phyloP scores from a whole-genome alignment of 2,329 filamentous ascomycete genomes.

The Didymella arachidicola region DNA sequence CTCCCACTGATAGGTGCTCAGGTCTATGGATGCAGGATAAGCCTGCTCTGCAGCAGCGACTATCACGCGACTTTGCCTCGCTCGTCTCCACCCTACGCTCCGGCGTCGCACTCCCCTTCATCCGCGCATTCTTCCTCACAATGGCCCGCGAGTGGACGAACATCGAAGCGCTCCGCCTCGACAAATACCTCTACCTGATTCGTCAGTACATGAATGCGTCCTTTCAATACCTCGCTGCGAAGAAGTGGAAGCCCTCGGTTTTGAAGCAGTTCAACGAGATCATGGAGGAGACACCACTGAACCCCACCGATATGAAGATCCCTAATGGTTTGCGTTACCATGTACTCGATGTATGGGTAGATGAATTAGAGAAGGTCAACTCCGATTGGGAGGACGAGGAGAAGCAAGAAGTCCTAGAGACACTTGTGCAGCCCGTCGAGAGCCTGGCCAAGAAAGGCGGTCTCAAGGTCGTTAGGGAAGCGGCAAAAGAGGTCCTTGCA shows the following conservation, averaged over 20 bases:
- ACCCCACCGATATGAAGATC: conserved; percentile 62
- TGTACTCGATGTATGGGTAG: conserved; percentile 87
- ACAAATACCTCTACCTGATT: conserved; percentile 91
- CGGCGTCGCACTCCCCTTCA: conserved; percentile 52
- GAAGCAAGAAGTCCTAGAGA: conserved; percentile 52
- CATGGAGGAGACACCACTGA: conserved; percentile 57
- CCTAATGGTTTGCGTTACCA: conserved; percentile 88
- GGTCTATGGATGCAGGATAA: conserved; percentile 94
- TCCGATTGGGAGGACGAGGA: conserved; percentile 51
- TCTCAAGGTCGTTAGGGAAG: conserved; percentile 74
- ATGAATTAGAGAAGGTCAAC: conserved; percentile 80
- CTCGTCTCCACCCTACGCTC: conserved; percentile 69
- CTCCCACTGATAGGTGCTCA: conserved; percentile 31
- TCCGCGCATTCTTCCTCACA: conserved; percentile 61
- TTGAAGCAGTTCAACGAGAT: conserved; percentile 58
- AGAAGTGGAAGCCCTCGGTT: conserved; percentile 50
- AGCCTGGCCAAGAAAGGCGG: conserved; percentile 64
- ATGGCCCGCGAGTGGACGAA: conserved; percentile 60
- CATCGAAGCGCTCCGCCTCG: conserved; percentile 67
- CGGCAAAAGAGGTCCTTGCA: conserved; percentile 72
- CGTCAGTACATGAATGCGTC: conserved; percentile 78
- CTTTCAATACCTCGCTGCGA: conserved; percentile 60
- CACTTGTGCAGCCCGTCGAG: conserved; percentile 64
- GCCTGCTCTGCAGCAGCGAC: conserved; percentile 82
- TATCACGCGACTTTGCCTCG: conserved; percentile 77